Conservation (phyloP, 75 land plant species). For the Sequoiadendron giganteum region DNA sequence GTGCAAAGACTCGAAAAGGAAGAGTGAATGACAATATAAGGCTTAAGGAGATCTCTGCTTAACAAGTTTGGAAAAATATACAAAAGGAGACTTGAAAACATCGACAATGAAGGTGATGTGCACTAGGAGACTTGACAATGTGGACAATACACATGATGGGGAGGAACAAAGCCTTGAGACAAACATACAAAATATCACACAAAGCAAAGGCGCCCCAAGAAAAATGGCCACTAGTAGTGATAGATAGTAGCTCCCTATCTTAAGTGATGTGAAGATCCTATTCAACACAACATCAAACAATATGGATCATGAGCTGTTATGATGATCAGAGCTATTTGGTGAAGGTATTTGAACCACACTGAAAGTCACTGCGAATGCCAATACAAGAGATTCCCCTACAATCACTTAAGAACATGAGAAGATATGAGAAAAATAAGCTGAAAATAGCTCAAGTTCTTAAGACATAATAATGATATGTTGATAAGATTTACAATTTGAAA, state of each 20-base stretch:
- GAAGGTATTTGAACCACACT: background rate
- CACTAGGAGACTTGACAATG: background rate
- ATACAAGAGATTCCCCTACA: background rate
- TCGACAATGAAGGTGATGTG: background rate
- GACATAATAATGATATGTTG: background rate
- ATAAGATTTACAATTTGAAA: background rate
- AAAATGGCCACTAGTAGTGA: background rate
- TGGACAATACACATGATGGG: background rate
- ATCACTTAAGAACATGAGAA: background rate
- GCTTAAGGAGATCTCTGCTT: background rate
- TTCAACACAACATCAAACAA: background rate
- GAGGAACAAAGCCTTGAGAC: background rate
- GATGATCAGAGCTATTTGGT: background rate
- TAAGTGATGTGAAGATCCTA: background rate
- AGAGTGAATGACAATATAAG: background rate
- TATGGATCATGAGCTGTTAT: background rate
- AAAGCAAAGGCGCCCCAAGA: background rate
- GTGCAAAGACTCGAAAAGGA: background rate
- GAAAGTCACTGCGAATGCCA: background rate
- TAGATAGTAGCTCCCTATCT: background rate
- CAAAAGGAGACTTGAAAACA: background rate
- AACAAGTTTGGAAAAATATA: background rate
- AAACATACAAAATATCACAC: background rate
- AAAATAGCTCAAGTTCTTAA: background rate
- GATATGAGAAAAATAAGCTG: background rate